Conservation (phyloP, 768 basidiomycete species). For the Boletus patriciae region DNA sequence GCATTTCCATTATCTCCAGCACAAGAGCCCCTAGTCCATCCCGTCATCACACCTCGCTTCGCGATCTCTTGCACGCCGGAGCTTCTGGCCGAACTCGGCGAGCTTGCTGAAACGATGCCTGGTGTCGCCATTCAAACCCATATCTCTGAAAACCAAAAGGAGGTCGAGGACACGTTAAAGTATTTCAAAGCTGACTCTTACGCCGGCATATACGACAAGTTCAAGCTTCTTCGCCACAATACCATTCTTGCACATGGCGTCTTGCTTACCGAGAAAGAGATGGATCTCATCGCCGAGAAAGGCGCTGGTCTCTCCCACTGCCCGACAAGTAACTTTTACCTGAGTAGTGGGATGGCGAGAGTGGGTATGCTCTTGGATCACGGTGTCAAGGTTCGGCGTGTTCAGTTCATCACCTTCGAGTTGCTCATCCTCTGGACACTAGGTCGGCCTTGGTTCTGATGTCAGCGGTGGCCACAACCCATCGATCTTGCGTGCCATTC, state of each 20-base stretch:
- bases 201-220: conserved; percentile 78
- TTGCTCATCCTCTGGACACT: conserved; percentile 4
- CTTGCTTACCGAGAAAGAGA: conserved; percentile 71
- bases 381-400: conserved; percentile 72
- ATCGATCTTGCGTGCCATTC: conserved; percentile 75
- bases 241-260: conserved; percentile 90
- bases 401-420: neutral
- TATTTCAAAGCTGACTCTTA: conserved; percentile 74
- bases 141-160: conserved; percentile 78
- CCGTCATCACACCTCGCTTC: conserved; percentile 94
- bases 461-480: conserved; percentile 84
- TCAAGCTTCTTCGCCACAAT: conserved; percentile 69
- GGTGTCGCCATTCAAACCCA: conserved; percentile 86
- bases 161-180: conserved; percentile 62
- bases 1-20: conserved; percentile 42
- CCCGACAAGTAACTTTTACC: conserved; percentile 90
- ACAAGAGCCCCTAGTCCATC: conserved; percentile 69
- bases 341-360: conserved; percentile 81
- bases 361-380: conserved; percentile 77
- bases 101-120: conserved; percentile 57
- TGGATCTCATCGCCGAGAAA: conserved; percentile 63
- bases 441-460: conserved; percentile 96
- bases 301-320: conserved; percentile 87
- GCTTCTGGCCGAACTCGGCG: conserved; percentile 63
- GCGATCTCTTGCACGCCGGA: conserved; percentile 82